A percentile compares a stretch with the other conserved stretches of the same genome.
Conservation (phyloP, 2,329 filamentous ascomycete genomes). For the Myriosclerotinia scirpicola region DNA sequence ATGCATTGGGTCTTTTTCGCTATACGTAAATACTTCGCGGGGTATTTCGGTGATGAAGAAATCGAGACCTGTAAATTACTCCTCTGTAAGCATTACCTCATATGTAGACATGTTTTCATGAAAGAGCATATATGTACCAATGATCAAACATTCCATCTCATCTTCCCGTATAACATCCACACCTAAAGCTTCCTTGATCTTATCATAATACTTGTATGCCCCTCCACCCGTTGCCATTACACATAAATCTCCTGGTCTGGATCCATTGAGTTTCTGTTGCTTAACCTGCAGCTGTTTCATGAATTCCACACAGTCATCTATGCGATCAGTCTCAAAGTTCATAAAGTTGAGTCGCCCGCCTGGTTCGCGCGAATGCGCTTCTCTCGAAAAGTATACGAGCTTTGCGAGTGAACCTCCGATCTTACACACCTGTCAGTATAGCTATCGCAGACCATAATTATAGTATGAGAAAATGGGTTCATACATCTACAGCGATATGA, state of each 20-base stretch:
- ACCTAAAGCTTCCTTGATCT: constrained; percentile 76
- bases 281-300: constrained; percentile 83
- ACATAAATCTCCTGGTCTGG: constrained; percentile 69
- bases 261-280: constrained; percentile 73
- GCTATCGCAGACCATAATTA: neutral
- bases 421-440: constrained; percentile 47
- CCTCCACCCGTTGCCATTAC: constrained; percentile 96
- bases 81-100: neutral
- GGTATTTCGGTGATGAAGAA: constrained; percentile 99
- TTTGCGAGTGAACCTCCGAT: constrained; percentile 96
- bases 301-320: constrained; percentile 91
- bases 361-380: constrained; percentile 73
- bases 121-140: constrained; percentile 56
- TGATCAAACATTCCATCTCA: constrained; percentile 98
- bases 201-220: constrained; percentile 95
- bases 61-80: constrained; percentile 67
- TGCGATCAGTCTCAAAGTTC: constrained; percentile 92
- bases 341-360: constrained; percentile 93
- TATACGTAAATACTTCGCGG: constrained; percentile 95
- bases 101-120: neutral
- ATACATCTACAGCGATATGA: constrained; percentile 93
- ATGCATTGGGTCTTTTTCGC: constrained; percentile 84
- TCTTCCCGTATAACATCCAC: constrained; percentile 91
- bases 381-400: constrained; percentile 94
- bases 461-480: constrained; percentile 41